Percentiles rank a stretch among this genome's conserved stretches.
Conservation (phyloP, 1,139 yeast species). For the Eremothecium sinecaudum region DNA sequence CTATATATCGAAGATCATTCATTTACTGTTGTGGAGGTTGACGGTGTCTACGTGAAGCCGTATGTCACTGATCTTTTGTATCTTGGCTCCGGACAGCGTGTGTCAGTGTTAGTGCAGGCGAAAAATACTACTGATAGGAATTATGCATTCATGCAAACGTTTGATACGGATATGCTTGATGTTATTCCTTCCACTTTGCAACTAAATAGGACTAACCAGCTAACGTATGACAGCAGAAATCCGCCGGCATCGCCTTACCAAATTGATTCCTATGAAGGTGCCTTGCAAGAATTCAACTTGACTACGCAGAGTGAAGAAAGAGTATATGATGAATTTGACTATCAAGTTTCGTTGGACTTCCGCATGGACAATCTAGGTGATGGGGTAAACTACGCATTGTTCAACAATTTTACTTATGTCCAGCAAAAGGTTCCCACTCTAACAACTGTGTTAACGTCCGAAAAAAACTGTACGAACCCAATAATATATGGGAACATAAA, state of each 20-base stretch:
- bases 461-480: conserved; percentile 38
- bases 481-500: conserved; percentile 61
- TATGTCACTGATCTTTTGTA: conserved; percentile 48
- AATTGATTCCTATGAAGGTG: conserved; percentile 15
- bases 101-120: conserved; percentile 51
- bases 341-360: conserved; percentile 48
- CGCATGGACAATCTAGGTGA: conserved; percentile 61
- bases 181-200: conserved; percentile 44
- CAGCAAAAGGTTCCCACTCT: conserved; percentile 61
- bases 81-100: conserved; percentile 64
- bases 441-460: conserved; percentile 45
- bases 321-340: conserved; percentile 50
- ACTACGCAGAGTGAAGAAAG: conserved; percentile 38
- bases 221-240: conserved; percentile 38
- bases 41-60: conserved; percentile 59
- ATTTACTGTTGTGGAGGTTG: conserved; percentile 60
- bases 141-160: conserved; percentile 51
- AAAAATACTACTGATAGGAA: conserved; percentile 40
- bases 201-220: conserved; percentile 45
- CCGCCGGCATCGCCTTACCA: conserved; percentile 26
- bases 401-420: conserved; percentile 55
- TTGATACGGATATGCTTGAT: conserved; percentile 64
- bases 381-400: conserved; percentile 68
- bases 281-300: conserved; percentile 50
- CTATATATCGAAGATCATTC: conserved; percentile 59